These are phyloP conservation scores for Vitis cinerea DNA, from an alignment of 164 flowering plant genomes.

Conservation along the genomic window DNA sequence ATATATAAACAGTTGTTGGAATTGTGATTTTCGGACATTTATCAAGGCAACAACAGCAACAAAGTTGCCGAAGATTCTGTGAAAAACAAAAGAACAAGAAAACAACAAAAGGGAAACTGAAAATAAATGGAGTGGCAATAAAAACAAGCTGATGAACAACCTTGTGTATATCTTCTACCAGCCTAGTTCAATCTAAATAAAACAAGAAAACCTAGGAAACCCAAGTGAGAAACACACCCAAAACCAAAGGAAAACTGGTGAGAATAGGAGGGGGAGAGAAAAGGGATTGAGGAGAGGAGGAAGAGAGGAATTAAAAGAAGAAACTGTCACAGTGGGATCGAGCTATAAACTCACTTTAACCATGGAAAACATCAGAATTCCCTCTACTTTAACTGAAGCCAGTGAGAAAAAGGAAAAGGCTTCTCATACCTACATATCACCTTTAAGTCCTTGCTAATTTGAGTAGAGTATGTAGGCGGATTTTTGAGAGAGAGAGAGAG, in stretches of 20 bases:
- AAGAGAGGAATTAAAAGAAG: constrained; percentile 31
- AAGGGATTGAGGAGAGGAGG: constrained; percentile 9
- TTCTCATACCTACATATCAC: constrained; percentile 17
- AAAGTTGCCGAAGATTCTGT: not conserved
- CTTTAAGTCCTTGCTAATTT: constrained; percentile 49
- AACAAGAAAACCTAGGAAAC: constrained; percentile 6
- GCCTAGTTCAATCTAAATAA: constrained; percentile 1
- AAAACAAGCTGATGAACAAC: not conserved
- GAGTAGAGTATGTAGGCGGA: constrained; percentile 33
- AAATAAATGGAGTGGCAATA: not conserved
- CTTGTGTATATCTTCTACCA: not conserved
- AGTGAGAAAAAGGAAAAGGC: constrained; percentile 57
- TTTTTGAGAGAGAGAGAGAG: constrained; percentile 5
- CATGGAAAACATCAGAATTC: constrained; percentile 50
- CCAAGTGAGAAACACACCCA: constrained; percentile 17
- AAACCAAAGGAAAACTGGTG: constrained; percentile 6
- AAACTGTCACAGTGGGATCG: constrained; percentile 37
- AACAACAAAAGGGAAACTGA: not conserved
- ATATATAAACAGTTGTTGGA: not conserved
- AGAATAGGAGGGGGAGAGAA: constrained; percentile 4
- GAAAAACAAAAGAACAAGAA: not conserved
- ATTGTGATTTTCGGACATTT: not conserved
- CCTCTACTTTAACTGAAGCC: constrained; percentile 75
- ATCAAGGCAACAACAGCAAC: not conserved
- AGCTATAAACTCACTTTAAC: constrained; percentile 61